Evolutionary conservation across 2,329 filamentous ascomycete genomes (phyloP), one percentile per base, ranked within the genome.

Genomic region (Pezicula carpinea): DNA sequence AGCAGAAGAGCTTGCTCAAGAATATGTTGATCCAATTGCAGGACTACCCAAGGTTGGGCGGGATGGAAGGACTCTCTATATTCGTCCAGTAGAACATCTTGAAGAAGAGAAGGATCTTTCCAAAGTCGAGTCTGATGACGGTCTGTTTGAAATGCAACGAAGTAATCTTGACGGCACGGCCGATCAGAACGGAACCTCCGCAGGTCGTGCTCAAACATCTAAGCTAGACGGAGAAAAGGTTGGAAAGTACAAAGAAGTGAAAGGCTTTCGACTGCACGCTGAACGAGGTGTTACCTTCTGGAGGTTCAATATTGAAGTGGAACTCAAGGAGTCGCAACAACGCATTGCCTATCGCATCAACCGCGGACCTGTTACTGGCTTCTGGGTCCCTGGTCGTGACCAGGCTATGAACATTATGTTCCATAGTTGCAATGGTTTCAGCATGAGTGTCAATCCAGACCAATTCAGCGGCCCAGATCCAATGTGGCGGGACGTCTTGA

Each of bases 401-500:
- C 78, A 95, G 64, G 80, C 87, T 2, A 99, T 99, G 93, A 96
- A 97, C 69, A 88, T 96, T 64, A 96, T 97, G 90, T 99, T 96
- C 70, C 81, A 97, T 70, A 96, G 87, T 64, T 96, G 93, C 72
- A 99, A 99, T 64, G 93, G 95, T 2, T 99, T 99, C 72, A 92
- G 89, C 58, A 66, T 85, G 43, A 85, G 80, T 47, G 87, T 87
- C 19, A 83, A 95, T 52, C 72, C 89, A 0, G 78, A 95, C 62
- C 76, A 83, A 39, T 85, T 96, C 64, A 93, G 85, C 61, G 93
- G 93, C 0, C 93, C 95, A 0, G 93, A 99, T 67, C 93, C 93
- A 1, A 77, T 99, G 68, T 99, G 95, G 93, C 85, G 92, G 46
- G 93, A 99, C 64, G 89, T 97, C 5, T 74, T 97, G 52, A 96